Evolutionary conservation across 23 red algal genomes (phyloP).

Genomic region (Pyropia yezoensis): DNA sequence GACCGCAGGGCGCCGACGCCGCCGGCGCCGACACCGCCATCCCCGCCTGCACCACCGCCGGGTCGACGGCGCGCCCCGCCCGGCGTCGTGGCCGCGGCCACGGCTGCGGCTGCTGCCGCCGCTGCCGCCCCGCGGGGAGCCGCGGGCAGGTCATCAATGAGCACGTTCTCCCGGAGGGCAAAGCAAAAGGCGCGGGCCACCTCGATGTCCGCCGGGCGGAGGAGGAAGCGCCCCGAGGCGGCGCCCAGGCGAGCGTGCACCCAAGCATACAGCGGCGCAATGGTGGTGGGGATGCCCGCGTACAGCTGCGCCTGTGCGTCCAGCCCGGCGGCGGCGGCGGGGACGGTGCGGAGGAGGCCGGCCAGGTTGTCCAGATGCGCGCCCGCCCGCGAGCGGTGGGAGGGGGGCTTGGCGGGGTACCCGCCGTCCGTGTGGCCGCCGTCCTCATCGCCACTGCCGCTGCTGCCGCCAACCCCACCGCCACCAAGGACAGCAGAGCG

Average conservation of each 20-base stretch:
- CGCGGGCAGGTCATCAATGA: not conserved
- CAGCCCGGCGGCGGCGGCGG: constrained; percentile 1
- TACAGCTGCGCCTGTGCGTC: constrained; percentile 13
- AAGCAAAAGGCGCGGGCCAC: constrained; percentile 29
- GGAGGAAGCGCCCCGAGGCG: not conserved
- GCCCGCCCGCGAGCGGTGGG: not conserved
- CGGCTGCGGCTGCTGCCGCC: too few species aligned
- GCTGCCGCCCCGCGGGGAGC: too few species aligned
- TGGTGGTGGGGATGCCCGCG: constrained; percentile 9
- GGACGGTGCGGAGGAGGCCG: constrained; percentile 1
- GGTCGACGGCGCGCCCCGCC: too few species aligned
- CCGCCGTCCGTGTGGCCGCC: not conserved
- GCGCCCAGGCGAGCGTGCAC: constrained; percentile 16
- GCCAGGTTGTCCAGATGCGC: constrained; percentile 8
- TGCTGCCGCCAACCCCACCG: not conserved
- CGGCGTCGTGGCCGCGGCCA: too few species aligned
- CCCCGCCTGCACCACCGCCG: too few species aligned
- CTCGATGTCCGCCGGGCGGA: constrained; percentile 1
- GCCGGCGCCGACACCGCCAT: too few species aligned
- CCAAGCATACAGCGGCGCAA: constrained; percentile 9
- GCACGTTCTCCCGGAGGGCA: constrained; percentile 13
- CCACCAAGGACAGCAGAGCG: not conserved
- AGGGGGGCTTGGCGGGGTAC: not conserved
- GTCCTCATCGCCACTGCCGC: not conserved
- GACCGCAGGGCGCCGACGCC: too few species aligned